These are phyloP conservation scores for Cercospora berteroae DNA, from an alignment of 2,329 filamentous ascomycete species.

Conservation along the genomic window DNA sequence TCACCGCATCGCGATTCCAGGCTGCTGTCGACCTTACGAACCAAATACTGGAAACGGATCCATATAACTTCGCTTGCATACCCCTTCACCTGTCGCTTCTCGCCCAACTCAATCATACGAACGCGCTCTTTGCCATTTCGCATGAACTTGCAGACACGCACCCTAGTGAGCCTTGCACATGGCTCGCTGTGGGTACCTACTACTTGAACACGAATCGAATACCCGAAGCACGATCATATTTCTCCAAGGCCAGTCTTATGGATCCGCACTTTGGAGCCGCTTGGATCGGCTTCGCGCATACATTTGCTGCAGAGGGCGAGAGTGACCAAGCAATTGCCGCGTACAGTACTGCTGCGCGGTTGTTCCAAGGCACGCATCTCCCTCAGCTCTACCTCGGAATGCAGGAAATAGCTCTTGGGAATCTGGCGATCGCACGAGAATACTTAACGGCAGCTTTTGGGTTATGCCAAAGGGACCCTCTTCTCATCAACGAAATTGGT, in stretches of 20 bases:
- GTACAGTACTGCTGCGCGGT: slow-evolving; percentile 87
- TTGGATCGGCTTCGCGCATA: slow-evolving; percentile 98
- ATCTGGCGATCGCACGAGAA: slow-evolving; percentile 88
- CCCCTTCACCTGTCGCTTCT: slow-evolving; percentile 89
- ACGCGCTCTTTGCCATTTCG: slow-evolving; percentile 84
- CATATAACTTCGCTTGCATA: slow-evolving; percentile 85
- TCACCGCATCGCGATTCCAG: slow-evolving; percentile 90
- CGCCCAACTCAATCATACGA: slow-evolving; percentile 81
- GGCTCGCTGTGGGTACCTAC: slow-evolving; percentile 92
- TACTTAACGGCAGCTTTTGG: slow-evolving; percentile 87
- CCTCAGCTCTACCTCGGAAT: slow-evolving; percentile 95
- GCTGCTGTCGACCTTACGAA: slow-evolving; percentile 83
- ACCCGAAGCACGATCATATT: slow-evolving; percentile 89
- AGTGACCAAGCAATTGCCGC: slow-evolving; percentile 98
- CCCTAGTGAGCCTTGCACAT: slow-evolving; percentile 85
- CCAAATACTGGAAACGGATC: slow-evolving; percentile 75
- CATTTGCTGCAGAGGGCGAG: slow-evolving; percentile 94
- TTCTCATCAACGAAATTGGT: slow-evolving; percentile 92
- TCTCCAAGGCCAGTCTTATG: slow-evolving; percentile 96
- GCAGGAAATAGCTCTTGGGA: slow-evolving; percentile 96
- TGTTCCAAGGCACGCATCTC: slow-evolving; percentile 96
- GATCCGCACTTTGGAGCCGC: slow-evolving; percentile 95
- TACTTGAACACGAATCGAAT: slow-evolving; percentile 88
- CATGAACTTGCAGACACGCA: slow-evolving; percentile 91
- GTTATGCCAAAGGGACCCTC: slow-evolving; percentile 78